phyloP scores from a whole-genome alignment of 768 basidiomycete species.

The Lentinula sp. region DNA sequence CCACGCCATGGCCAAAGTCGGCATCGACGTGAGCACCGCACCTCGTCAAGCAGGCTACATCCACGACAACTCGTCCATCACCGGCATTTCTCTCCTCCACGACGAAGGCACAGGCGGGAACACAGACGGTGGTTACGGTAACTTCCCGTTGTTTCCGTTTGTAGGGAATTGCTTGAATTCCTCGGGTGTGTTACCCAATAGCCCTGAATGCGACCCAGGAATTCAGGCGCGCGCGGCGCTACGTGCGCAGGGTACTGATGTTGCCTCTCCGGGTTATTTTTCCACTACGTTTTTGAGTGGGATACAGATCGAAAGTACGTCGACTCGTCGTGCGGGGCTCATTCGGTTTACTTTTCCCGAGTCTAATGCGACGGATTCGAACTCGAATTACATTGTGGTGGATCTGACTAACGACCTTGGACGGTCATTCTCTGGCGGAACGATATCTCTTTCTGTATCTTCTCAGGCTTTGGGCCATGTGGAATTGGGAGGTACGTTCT shows the following conservation, averaged over 20 bases:
- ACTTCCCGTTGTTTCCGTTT: constrained; percentile 45
- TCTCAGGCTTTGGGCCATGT: constrained; percentile 24
- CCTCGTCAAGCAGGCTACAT: constrained; percentile 48
- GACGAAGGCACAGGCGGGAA: constrained; percentile 53
- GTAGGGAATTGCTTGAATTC: neutral
- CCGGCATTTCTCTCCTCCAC: constrained; percentile 42
- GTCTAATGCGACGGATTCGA: constrained; percentile 28
- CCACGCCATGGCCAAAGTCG: constrained; percentile 50
- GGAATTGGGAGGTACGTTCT: constrained; percentile 34
- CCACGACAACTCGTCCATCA: constrained; percentile 35
- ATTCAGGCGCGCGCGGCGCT: constrained; percentile 31
- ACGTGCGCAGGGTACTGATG: constrained; percentile 37
- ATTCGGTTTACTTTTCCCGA: constrained; percentile 55
- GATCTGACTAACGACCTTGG: constrained; percentile 39
- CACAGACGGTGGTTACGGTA: constrained; percentile 42
- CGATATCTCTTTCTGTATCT: constrained; percentile 19
- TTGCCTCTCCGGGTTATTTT: constrained; percentile 43
- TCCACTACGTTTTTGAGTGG: constrained; percentile 39
- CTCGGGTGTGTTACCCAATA: constrained; percentile 16
- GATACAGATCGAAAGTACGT: constrained; percentile 50
- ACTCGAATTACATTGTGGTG: constrained; percentile 32
- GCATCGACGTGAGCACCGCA: constrained; percentile 42
- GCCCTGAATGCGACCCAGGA: constrained; percentile 29
- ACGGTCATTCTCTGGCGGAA: constrained; percentile 42
- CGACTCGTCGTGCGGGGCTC: constrained; percentile 51